A percentile compares a stretch with the other conserved stretches of the same genome.
These are phyloP conservation scores for Tylopilus subfusipes DNA, from an alignment of 768 basidiomycete species.

Conservation along the genomic window DNA sequence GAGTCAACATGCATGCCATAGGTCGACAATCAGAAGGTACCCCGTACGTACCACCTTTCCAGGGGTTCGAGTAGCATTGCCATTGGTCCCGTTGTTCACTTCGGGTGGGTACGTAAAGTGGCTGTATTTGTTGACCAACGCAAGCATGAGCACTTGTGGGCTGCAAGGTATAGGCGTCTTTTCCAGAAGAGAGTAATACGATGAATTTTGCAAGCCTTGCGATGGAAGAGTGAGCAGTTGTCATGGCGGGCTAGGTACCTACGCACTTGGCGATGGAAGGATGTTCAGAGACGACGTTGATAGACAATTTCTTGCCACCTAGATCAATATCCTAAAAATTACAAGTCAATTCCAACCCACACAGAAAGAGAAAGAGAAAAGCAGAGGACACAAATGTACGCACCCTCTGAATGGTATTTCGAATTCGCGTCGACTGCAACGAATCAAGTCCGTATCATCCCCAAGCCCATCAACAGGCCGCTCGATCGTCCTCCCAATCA, in stretches of 20 bases:
- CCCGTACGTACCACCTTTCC: slow-evolving; percentile 15
- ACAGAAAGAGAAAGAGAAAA: slow-evolving; percentile 3
- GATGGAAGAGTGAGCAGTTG: background rate
- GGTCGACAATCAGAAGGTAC: background rate
- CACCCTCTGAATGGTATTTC: slow-evolving; percentile 46
- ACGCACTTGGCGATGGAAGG: slow-evolving; percentile 41
- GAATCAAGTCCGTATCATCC: slow-evolving; percentile 48
- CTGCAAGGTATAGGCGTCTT: slow-evolving; percentile 15
- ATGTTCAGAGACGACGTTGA: slow-evolving; percentile 46
- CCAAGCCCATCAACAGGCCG: slow-evolving; percentile 11
- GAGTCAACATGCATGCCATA: background rate
- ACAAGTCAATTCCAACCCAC: background rate
- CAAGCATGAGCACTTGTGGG: slow-evolving; percentile 40
- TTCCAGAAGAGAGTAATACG: slow-evolving; percentile 33
- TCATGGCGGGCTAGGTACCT: background rate
- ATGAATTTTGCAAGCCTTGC: slow-evolving; percentile 42
- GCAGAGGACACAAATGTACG: slow-evolving; percentile 23
- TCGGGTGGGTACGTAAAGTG: slow-evolving; percentile 6
- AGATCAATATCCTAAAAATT: slow-evolving; percentile 17
- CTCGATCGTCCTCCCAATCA: slow-evolving; percentile 24
- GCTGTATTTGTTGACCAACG: slow-evolving; percentile 43
- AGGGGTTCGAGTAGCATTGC: slow-evolving; percentile 6
- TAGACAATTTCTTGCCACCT: slow-evolving; percentile 19
- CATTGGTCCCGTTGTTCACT: slow-evolving; percentile 4
- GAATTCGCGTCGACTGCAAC: slow-evolving; percentile 47